Conservation (phyloP, 2,329 filamentous ascomycete genomes). For the Thermomyces lanuginosus region DNA sequence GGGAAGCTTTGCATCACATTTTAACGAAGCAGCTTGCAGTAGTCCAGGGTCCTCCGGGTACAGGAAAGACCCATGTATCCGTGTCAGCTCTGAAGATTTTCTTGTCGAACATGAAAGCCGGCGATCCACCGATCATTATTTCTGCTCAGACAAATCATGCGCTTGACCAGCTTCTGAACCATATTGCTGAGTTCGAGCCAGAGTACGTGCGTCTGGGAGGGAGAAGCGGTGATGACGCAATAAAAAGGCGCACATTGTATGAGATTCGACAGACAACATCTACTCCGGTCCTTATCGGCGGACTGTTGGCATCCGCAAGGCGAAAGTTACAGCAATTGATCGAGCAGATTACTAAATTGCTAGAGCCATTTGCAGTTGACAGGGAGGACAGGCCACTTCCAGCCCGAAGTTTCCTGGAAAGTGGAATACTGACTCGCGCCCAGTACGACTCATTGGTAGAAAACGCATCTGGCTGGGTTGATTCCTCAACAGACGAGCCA, state of each 20-base stretch:
- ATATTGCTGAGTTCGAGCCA: conserved; percentile 45
- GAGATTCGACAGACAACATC: conserved; percentile 35
- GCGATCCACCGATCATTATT: conserved; percentile 55
- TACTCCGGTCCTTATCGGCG: conserved; percentile 22
- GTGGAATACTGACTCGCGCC: conserved; percentile 42
- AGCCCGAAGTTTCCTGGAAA: conserved; percentile 36
- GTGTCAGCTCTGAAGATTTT: conserved; percentile 53
- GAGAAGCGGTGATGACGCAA: conserved; percentile 47
- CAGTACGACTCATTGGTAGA: conserved; percentile 47
- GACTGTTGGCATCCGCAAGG: conserved; percentile 23
- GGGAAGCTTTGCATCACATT: conserved; percentile 50
- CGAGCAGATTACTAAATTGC: conserved; percentile 23
- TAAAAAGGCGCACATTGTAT: conserved; percentile 51
- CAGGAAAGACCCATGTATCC: conserved; percentile 69
- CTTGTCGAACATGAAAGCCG: conserved; percentile 39
- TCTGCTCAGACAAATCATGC: conserved; percentile 85
- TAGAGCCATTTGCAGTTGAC: conserved; percentile 26
- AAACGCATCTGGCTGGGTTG: conserved; percentile 31
- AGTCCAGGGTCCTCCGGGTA: conserved; percentile 68
- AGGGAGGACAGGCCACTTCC: conserved; percentile 32
- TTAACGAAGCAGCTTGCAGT: conserved; percentile 57
- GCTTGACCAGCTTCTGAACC: conserved; percentile 60
- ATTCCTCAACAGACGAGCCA: conserved; percentile 14
- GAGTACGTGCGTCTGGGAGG: conserved; percentile 53
- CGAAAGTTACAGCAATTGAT: conserved; percentile 29